Evolutionary conservation across 768 basidiomycete genomes (phyloP), one percentile per base, ranked within the genome.

Genomic region (Hygrocybe punicea): DNA sequence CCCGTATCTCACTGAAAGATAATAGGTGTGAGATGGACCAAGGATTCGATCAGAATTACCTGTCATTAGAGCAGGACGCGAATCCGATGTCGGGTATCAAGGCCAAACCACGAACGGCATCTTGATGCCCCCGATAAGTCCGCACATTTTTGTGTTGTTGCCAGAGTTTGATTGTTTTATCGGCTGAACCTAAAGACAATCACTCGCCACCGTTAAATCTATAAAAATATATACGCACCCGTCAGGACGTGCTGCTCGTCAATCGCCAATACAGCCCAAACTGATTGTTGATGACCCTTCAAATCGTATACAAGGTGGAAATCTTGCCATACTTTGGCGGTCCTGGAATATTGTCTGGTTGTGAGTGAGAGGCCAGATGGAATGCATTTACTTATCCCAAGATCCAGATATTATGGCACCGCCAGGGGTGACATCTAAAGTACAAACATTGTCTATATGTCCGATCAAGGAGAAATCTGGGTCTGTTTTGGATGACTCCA

Each of bases 31-130:
- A 44, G 33, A 35, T 13, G 29, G 40, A 58, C 34, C 10, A n/a
- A 29, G 54, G 44, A 25, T 39, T 33, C 40, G 51, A 25, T 25
- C 59, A 46, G 11, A 66, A 75, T 58, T 56, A 90, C 91, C 89
- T 91, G 69, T 99, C 97, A 64, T 99, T 98, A 14, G 90, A 91
- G 61, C 91, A 96, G 42, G 93, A 97, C 49, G 91, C 97, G 69
- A 99, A 99, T 6, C 93, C 91, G 60, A 92, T 84, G 67, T 93
- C 89, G 13, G 87, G 85, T 23, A 95, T 78, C 51, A 90, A 69
- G 2, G 88, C 84, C 34, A 99, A 72, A 6, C 87, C 89, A 60
- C 97, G 86, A 16, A 99, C 96, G 44, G 93, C 93, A 65, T 96
- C 94, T 59, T 81, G 84, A 70, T 99, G 97, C 2, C 95, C 96